A percentile compares a stretch with the other conserved stretches of the same genome.
Evolutionary conservation across 2,329 filamentous ascomycete species (phyloP).

Genomic region (Chlorencoelia australis): DNA sequence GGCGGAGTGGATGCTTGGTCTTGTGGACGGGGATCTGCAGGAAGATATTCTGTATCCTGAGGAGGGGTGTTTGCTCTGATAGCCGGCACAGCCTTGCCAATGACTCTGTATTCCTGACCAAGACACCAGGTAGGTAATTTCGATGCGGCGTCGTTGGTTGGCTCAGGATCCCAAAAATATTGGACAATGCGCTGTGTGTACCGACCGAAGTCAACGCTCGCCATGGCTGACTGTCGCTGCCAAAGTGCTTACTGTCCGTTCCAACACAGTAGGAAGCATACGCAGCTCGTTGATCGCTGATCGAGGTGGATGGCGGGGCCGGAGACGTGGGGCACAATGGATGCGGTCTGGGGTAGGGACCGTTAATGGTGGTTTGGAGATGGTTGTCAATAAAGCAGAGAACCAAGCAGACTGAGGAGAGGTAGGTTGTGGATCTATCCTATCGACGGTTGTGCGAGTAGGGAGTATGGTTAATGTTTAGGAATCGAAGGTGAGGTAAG

Average conservation of each 20-base stretch:
- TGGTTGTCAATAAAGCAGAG: too few species aligned
- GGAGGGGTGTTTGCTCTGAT: conserved; percentile 8
- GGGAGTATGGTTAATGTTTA: neutral
- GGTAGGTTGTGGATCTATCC: too few species aligned
- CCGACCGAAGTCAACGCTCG: conserved; percentile 64
- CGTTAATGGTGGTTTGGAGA: too few species aligned
- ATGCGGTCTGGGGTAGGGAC: too few species aligned
- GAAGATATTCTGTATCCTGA: conserved; percentile 8
- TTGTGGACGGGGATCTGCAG: conserved; percentile 3
- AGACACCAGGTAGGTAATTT: conserved; percentile 78
- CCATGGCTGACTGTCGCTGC: conserved; percentile 37
- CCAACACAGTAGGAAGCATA: conserved; percentile 1
- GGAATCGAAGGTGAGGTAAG: conserved; percentile 1
- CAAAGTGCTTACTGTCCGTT: too few species aligned
- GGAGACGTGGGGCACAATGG: neutral
- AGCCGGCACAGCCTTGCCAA: conserved; percentile 9
- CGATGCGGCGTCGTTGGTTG: conserved; percentile 61
- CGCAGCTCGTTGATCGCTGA: neutral
- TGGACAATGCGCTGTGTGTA: conserved; percentile 78
- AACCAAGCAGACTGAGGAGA: too few species aligned
- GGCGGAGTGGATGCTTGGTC: conserved; percentile 21
- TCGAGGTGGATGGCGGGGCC: neutral
- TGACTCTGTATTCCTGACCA: conserved; percentile 42
- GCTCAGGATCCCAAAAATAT: conserved; percentile 86
- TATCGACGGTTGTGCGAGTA: too few species aligned